Conservation (phyloP, 2,329 filamentous ascomycete genomes). For the Neurospora crassa region DNA sequence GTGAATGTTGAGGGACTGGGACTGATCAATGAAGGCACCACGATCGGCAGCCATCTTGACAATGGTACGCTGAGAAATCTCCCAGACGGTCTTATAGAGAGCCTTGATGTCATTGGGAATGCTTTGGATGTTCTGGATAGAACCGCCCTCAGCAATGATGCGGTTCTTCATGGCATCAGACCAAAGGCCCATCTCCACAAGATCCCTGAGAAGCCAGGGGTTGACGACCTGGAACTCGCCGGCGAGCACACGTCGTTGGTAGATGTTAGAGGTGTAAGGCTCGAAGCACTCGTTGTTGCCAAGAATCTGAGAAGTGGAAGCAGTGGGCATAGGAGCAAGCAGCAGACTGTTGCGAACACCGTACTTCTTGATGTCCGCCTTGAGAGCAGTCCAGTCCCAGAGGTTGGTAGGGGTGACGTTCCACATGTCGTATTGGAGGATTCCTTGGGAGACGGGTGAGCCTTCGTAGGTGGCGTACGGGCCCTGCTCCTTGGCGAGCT, state of each 20-base stretch:
- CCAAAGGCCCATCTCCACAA: conserved; percentile 96
- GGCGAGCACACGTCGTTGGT: conserved; percentile 93
- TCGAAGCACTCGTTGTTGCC: conserved; percentile 99
- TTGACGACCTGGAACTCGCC: conserved; percentile 99
- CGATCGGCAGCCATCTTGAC: conserved; percentile 98
- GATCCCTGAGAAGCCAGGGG: conserved; percentile 95
- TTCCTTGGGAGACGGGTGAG: conserved; percentile 87
- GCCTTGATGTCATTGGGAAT: conserved; percentile 93
- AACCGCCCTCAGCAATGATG: conserved; percentile 94
- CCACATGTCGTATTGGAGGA: conserved; percentile 99
- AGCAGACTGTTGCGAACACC: conserved; percentile 94
- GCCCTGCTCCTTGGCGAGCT: conserved; percentile 75
- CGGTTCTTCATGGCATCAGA: conserved; percentile 99
- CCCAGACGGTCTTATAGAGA: conserved; percentile 99
- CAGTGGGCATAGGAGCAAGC: conserved; percentile 95
- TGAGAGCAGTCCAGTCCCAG: conserved; percentile 90
- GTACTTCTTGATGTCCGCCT: conserved; percentile 83
- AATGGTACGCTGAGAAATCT: conserved; percentile 91
- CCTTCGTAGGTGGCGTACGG: conserved; percentile 86
- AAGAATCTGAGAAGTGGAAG: conserved; percentile 92
- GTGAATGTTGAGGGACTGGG: conserved; percentile 98
- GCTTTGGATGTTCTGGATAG: conserved; percentile 93
- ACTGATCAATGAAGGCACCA: conserved; percentile 98
- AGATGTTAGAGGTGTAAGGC: conserved; percentile 99
- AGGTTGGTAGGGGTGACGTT: conserved; percentile 84